Percentiles rank a stretch among this genome's conserved stretches.
These are phyloP conservation scores for Cymbopogon flexuosus DNA, from an alignment of 202 grass and related monocot species.

Conservation along the genomic window DNA sequence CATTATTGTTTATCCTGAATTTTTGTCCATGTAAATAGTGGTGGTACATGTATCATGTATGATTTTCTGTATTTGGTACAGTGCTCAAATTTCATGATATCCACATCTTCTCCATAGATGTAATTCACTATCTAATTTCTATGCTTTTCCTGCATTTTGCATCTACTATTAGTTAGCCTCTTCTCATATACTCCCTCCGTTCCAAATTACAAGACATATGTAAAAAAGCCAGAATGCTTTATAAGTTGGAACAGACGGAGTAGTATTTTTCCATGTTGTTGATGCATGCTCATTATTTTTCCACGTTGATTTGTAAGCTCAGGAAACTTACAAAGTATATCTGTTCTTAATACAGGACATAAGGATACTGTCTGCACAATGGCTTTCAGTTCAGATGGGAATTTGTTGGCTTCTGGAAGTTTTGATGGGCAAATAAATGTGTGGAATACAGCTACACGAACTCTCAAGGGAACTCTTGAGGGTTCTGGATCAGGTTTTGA, in stretches of 20 bases:
- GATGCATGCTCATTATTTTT: too few relatives aligned
- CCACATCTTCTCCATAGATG: background rate
- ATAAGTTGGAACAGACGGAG: too few relatives aligned
- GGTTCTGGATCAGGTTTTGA: constrained; percentile 77
- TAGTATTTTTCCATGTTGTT: too few relatives aligned
- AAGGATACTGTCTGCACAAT: constrained; percentile 59
- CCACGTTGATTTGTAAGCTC: too few relatives aligned
- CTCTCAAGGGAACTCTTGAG: constrained; percentile 63
- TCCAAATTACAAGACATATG: too few relatives aligned
- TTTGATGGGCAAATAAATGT: constrained; percentile 76
- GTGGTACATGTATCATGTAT: background rate
- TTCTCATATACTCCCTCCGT: background rate
- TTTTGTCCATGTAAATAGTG: background rate
- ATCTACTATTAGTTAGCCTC: background rate
- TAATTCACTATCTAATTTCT: background rate
- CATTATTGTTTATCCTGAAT: background rate
- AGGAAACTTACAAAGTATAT: background rate
- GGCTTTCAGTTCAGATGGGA: constrained; percentile 86
- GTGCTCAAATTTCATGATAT: background rate
- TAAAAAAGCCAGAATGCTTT: too few relatives aligned
- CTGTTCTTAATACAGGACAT: constrained; percentile 49
- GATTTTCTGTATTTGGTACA: background rate
- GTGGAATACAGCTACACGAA: constrained; percentile 56
- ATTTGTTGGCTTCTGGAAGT: constrained; percentile 69
- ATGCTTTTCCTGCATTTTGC: background rate